Evolutionary conservation across 73 alveolate genomes (phyloP).

Genomic region (Uronychia setigera): DNA sequence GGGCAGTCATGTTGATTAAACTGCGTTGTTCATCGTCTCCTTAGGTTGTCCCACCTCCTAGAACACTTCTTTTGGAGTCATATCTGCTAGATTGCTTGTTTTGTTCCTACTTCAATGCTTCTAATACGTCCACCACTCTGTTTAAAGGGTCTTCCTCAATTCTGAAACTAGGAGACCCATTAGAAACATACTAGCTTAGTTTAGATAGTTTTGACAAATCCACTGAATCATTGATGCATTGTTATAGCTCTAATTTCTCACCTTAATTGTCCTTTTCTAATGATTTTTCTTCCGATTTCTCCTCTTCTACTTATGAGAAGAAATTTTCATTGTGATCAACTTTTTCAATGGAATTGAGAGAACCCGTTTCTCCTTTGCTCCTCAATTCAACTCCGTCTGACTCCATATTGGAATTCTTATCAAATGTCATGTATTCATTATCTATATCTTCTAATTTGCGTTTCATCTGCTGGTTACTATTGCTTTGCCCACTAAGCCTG

Average conservation of each 20-base stretch:
- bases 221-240: background rate
- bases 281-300: too few species aligned
- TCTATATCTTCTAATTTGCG: background rate
- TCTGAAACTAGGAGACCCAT: background rate
- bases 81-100: background rate
- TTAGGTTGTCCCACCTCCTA: background rate
- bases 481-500: background rate
- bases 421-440: background rate
- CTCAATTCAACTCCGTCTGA: background rate
- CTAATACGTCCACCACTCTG: background rate
- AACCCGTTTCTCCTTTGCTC: background rate
- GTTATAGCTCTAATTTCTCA: background rate
- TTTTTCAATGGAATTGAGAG: background rate
- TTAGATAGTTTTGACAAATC: background rate
- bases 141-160: background rate
- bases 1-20: background rate
- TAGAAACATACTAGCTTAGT: background rate
- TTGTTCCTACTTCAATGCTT: background rate
- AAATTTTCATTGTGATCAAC: background rate
- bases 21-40: background rate
- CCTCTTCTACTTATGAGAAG: background rate
- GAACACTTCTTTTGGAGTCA: background rate
- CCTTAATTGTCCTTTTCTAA: background rate
- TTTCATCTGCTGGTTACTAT: background rate
- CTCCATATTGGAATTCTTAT: background rate